Percentiles rank a stretch among this genome's conserved stretches.
These are phyloP conservation scores for Penicillium sp. DNA, from an alignment of 2,329 filamentous ascomycete species.

Conservation along the genomic window DNA sequence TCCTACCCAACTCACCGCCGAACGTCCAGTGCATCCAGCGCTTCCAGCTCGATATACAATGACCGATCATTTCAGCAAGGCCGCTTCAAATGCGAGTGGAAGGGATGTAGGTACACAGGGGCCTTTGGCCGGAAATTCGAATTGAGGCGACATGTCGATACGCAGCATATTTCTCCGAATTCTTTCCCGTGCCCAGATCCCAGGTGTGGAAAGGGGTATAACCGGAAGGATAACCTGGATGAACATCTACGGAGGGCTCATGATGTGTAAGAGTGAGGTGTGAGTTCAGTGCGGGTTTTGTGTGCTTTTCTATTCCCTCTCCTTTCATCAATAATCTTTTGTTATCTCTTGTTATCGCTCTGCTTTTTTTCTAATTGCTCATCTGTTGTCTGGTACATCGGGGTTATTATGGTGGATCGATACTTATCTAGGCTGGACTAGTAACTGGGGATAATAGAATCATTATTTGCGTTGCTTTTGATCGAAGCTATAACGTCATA, in stretches of 20 bases:
- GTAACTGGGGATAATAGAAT: background rate
- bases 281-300: background rate
- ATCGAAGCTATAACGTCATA: background rate
- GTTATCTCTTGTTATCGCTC: background rate
- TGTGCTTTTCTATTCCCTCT: background rate
- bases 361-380: background rate
- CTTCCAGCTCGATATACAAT: background rate
- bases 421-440: background rate
- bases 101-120: conserved; percentile 1
- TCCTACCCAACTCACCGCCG: background rate
- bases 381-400: background rate
- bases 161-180: background rate
- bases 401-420: background rate
- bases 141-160: background rate
- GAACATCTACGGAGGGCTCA: background rate
- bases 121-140: background rate
- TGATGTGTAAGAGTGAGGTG: background rate
- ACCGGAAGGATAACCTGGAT: conserved; percentile 1
- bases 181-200: background rate
- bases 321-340: background rate
- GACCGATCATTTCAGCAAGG: background rate
- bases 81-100: background rate
- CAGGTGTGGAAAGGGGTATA: background rate
- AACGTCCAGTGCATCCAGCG: background rate
- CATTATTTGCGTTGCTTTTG: background rate